Conservation (phyloP, 2,329 filamentous ascomycete species). For the Simplicillium sp. region DNA sequence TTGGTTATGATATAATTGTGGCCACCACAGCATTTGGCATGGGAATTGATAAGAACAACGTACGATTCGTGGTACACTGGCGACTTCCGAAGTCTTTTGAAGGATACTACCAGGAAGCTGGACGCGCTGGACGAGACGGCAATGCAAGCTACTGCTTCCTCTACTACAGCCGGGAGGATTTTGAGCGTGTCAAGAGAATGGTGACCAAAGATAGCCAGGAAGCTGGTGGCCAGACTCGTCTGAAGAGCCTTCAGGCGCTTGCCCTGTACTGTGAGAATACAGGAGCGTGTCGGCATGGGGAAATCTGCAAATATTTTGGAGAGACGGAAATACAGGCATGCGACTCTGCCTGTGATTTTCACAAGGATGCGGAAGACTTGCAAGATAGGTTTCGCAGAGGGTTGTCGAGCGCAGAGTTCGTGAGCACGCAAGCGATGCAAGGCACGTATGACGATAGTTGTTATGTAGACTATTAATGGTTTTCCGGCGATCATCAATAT, state of each 20-base stretch:
- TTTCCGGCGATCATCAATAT: neutral
- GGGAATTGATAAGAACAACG: slow-evolving; percentile 94
- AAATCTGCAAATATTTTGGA: slow-evolving; percentile 71
- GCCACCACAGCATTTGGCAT: slow-evolving; percentile 95
- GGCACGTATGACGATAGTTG: slow-evolving; percentile 39
- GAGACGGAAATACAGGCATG: slow-evolving; percentile 51
- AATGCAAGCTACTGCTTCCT: slow-evolving; percentile 80
- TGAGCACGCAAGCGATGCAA: slow-evolving; percentile 52
- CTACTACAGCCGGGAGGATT: slow-evolving; percentile 83
- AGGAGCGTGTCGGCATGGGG: slow-evolving; percentile 61
- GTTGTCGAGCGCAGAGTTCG: slow-evolving; percentile 51
- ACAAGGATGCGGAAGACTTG: slow-evolving; percentile 56
- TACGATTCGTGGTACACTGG: slow-evolving; percentile 94
- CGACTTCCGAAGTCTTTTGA: slow-evolving; percentile 89
- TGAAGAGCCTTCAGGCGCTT: slow-evolving; percentile 57
- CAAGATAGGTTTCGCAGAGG: slow-evolving; percentile 46
- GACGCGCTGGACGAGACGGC: slow-evolving; percentile 80
- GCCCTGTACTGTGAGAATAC: slow-evolving; percentile 76
- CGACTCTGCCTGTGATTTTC: slow-evolving; percentile 70
- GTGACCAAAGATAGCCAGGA: slow-evolving; percentile 34
- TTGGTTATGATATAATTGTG: slow-evolving; percentile 83
- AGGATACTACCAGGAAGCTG: slow-evolving; percentile 92
- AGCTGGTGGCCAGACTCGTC: slow-evolving; percentile 37
- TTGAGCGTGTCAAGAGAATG: slow-evolving; percentile 60
- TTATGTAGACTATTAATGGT: slow-evolving; percentile 35